Base-by-base conservation (phyloP, 1,284 basidiomycete genomes). In the Ustilago vetiveriae region DNA sequence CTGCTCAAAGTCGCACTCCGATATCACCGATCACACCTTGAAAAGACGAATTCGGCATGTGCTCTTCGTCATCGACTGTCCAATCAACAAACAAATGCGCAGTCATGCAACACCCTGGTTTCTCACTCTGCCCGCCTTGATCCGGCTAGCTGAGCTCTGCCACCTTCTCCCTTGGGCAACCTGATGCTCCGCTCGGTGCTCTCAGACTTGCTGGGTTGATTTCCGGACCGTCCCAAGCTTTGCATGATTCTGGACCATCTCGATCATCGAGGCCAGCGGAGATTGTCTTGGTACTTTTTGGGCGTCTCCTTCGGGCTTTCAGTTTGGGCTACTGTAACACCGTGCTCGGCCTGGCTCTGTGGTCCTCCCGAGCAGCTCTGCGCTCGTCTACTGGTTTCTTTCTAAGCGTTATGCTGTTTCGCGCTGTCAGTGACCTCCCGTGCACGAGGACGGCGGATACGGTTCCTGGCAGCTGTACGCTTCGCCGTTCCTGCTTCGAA, bases 401-500 rank as follows among this genome's bases (percentile, higher is more conserved):
- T n/a, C n/a, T n/a, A n/a, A n/a, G n/a, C n/a, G n/a, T n/a, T n/a
- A n/a, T n/a, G n/a, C n/a, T n/a, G n/a, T n/a, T n/a, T n/a, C n/a
- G n/a, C n/a, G n/a, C n/a, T n/a, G n/a, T n/a, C n/a, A n/a, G n/a
- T n/a, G n/a, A n/a, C n/a, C n/a, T n/a, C n/a, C n/a, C n/a, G n/a
- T n/a, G n/a, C n/a, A n/a, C n/a, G n/a, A n/a, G n/a, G n/a, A n/a
- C n/a, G n/a, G n/a, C n/a, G n/a, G n/a, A n/a, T n/a, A n/a, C n/a
- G n/a, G n/a, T 48, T 38, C 40, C 45, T 55, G 46, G 38, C 36
- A 37, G 33, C 39, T 14, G 36, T 22, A 11, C 3, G 30, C 32
- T 32, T 26, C 9, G 29, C 38, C 27, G 50, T 44, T 35, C 57
- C 57, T 60, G 50, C 45, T 53, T 60, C 40, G 52, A 43, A 52